A percentile compares a stretch with the other conserved stretches of the same genome.
These are phyloP conservation scores for Primulina tabacum DNA, from an alignment of 257 asterid genomes.

Conservation along the genomic window DNA sequence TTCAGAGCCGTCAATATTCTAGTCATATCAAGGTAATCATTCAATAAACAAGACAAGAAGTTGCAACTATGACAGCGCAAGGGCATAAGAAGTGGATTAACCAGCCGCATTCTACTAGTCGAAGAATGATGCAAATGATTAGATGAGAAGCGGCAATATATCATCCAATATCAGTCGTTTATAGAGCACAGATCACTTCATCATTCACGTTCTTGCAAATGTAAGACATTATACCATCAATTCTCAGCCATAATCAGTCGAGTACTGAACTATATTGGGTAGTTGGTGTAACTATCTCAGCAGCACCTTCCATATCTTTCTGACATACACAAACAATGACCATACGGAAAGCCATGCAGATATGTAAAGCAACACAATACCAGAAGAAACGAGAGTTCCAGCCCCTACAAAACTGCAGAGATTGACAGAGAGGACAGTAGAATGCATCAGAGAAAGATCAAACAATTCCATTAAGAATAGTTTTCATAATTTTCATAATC, in stretches of 20 bases:
- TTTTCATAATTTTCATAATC: constrained; percentile 2
- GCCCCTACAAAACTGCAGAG: constrained; percentile 56
- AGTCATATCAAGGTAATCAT: background rate
- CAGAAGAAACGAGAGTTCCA: constrained; percentile 50
- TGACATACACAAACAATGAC: constrained; percentile 69
- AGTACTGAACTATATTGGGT: constrained; percentile 20
- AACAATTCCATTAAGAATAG: background rate
- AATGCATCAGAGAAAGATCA: constrained; percentile 8
- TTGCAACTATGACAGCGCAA: background rate
- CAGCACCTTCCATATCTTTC: constrained; percentile 68
- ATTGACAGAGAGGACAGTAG: constrained; percentile 9
- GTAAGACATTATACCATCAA: constrained; percentile 5
- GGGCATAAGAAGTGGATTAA: background rate
- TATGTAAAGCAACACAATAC: constrained; percentile 62
- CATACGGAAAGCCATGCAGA: constrained; percentile 86
- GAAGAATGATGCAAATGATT: background rate
- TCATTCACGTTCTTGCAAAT: background rate
- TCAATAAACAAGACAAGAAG: background rate
- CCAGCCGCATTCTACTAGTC: background rate
- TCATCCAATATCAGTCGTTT: background rate
- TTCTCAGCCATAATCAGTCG: constrained; percentile 13
- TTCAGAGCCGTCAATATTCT: background rate
- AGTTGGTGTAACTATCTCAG: constrained; percentile 36
- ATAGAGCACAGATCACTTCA: background rate
- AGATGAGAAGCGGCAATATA: background rate